Conservation (phyloP, 2,329 filamentous ascomycete genomes). For the Colletotrichum graminicola region DNA sequence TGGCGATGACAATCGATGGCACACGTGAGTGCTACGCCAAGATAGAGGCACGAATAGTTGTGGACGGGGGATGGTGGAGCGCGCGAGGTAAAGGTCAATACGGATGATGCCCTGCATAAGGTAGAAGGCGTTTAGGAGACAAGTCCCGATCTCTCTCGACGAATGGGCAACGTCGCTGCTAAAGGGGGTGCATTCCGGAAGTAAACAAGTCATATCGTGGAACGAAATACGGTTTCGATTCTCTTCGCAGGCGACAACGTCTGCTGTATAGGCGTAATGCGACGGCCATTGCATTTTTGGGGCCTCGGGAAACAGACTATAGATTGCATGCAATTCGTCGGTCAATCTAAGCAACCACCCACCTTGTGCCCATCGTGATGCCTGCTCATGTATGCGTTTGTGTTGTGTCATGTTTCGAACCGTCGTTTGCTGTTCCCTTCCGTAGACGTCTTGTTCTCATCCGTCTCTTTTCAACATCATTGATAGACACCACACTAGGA, state of each 20-base stretch:
- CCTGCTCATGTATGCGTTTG: background rate
- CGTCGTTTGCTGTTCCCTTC: background rate
- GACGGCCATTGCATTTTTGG: constrained; percentile 36
- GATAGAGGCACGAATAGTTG: constrained; percentile 2
- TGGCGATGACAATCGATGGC: background rate
- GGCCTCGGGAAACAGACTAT: constrained; percentile 34
- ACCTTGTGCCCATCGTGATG: background rate
- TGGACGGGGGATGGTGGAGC: constrained; percentile 9
- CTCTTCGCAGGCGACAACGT: constrained; percentile 26
- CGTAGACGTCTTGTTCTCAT: background rate
- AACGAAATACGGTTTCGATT: constrained; percentile 31
- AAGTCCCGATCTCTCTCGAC: constrained; percentile 22
- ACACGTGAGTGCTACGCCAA: background rate
- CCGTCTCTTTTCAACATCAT: background rate
- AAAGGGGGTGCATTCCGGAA: constrained; percentile 33
- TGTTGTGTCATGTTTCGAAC: background rate
- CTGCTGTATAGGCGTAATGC: constrained; percentile 38
- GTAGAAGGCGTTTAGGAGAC: constrained; percentile 41
- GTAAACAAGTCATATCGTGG: constrained; percentile 34
- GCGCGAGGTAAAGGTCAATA: constrained; percentile 20
- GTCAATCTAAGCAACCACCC: constrained; percentile 13
- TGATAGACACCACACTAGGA: too few relatives aligned
- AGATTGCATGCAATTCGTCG: constrained; percentile 41
- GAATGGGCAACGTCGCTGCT: constrained; percentile 30
- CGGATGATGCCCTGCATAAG: constrained; percentile 41